A percentile compares a stretch with the other conserved stretches of the same genome.
Conservation (phyloP, 371 early-diverging fungal species). For the Mortierella polycephala region DNA sequence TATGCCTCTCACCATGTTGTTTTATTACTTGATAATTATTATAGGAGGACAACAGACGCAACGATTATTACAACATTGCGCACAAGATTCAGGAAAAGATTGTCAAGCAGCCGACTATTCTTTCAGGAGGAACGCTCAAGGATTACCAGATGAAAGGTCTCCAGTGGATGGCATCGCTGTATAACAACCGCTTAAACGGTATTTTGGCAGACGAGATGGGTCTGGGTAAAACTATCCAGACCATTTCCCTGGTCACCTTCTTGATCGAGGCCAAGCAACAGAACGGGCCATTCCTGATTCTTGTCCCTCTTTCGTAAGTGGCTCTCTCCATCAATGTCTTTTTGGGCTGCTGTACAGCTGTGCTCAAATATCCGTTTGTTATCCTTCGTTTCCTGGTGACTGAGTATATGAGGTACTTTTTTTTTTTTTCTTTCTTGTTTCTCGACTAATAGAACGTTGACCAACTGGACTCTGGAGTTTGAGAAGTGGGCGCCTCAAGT, state of each 20-base stretch:
- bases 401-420: too few relatives aligned
- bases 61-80: constrained; percentile 88
- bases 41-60: constrained; percentile 61
- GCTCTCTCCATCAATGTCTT: neutral
- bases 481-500: constrained; percentile 98
- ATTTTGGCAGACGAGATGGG: constrained; percentile 99
- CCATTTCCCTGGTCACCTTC: constrained; percentile 95
- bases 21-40: neutral
- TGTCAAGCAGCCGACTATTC: constrained; percentile 77
- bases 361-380: too few relatives aligned
- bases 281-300: constrained; percentile 93
- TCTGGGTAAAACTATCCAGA: constrained; percentile 97
- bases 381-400: too few relatives aligned
- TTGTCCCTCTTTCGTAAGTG: constrained; percentile 91
- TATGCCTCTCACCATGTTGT: neutral
- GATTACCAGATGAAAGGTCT: constrained; percentile 98
- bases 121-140: constrained; percentile 91
- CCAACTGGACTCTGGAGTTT: constrained; percentile 98
- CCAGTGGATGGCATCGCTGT: constrained; percentile 98
- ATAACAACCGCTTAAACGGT: constrained; percentile 96
- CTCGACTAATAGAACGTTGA: constrained; percentile 68
- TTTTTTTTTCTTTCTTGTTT: neutral
- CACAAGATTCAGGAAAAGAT: constrained; percentile 87
- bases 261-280: constrained; percentile 92
- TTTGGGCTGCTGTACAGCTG: too few relatives aligned